Percentiles rank a stretch among this genome's conserved stretches.
Conservation (phyloP, 2,329 filamentous ascomycete genomes). For the Microdochium nivale region DNA sequence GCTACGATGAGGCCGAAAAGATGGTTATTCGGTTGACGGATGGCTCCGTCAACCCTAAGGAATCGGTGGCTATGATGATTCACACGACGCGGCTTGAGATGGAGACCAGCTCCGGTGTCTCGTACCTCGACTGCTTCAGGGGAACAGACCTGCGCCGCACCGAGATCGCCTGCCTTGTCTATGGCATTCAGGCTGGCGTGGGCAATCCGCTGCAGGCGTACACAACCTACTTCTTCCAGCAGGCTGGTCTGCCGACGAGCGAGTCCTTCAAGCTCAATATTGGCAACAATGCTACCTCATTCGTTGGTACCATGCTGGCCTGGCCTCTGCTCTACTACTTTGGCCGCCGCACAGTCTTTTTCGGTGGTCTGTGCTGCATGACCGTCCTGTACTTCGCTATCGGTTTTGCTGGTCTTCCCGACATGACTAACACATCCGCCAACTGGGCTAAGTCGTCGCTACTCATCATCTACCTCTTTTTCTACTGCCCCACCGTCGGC, state of each 20-base stretch:
- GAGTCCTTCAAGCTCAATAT: constrained; percentile 48
- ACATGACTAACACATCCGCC: constrained; percentile 29
- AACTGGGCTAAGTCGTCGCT: constrained; percentile 23
- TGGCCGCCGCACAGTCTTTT: constrained; percentile 43
- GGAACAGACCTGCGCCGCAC: constrained; percentile 40
- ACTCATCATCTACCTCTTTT: constrained; percentile 25
- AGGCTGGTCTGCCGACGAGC: constrained; percentile 40
- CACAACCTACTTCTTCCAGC: constrained; percentile 52
- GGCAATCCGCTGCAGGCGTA: constrained; percentile 58
- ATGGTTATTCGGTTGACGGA: constrained; percentile 35
- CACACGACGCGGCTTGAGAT: constrained; percentile 50
- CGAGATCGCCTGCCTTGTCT: constrained; percentile 51
- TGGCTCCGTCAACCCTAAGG: constrained; percentile 33
- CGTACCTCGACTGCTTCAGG: constrained; percentile 41
- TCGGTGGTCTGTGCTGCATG: constrained; percentile 34
- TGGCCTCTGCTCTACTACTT: constrained; percentile 41
- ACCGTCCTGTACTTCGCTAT: constrained; percentile 26
- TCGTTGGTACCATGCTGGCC: constrained; percentile 36
- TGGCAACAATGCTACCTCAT: constrained; percentile 29
- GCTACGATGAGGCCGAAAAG: constrained; percentile 28
- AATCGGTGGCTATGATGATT: constrained; percentile 45
- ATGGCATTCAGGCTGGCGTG: constrained; percentile 55
- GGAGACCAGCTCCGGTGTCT: constrained; percentile 36
- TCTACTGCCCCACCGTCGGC: constrained; percentile 32
- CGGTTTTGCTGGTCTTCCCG: constrained; percentile 24